phyloP scores from a whole-genome alignment of 495 filamentous ascomycete genomes.

The Neurospora hispaniola region DNA sequence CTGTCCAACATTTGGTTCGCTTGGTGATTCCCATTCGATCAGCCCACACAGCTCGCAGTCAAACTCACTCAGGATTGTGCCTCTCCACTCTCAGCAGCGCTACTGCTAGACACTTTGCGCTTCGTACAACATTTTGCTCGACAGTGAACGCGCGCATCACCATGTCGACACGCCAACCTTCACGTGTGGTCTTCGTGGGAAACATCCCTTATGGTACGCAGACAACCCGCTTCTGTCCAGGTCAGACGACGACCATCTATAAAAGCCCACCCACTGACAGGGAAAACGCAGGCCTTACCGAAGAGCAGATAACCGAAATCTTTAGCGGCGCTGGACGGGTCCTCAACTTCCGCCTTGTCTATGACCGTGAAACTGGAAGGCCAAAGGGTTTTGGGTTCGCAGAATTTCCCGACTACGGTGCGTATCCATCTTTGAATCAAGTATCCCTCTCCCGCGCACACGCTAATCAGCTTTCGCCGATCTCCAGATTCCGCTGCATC shows the following conservation, averaged over 20 bases:
- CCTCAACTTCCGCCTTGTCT: conserved; percentile 85
- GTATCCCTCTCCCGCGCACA: not conserved
- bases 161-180: conserved; percentile 44
- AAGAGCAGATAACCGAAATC: conserved; percentile 88
- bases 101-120: not conserved
- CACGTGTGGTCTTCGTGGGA: conserved; percentile 66
- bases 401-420: conserved; percentile 72
- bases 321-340: conserved; percentile 82
- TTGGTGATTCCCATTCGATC: not conserved
- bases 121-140: not conserved
- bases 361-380: conserved; percentile 88
- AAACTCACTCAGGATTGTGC: not conserved
- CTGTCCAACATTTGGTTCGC: not conserved
- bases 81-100: not conserved
- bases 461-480: not conserved
- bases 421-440: not conserved
- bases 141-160: conserved; percentile 6
- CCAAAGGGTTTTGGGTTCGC: conserved; percentile 97
- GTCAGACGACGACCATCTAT: not conserved
- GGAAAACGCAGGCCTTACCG: conserved; percentile 58
- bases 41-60: not conserved
- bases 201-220: conserved; percentile 64
- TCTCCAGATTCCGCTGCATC: conserved; percentile 76
- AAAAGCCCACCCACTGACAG: conserved; percentile 1
- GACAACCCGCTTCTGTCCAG: not conserved